Evolutionary conservation across 2,329 filamentous ascomycete species (phyloP).

Genomic region (Lizonia empirigonia): DNA sequence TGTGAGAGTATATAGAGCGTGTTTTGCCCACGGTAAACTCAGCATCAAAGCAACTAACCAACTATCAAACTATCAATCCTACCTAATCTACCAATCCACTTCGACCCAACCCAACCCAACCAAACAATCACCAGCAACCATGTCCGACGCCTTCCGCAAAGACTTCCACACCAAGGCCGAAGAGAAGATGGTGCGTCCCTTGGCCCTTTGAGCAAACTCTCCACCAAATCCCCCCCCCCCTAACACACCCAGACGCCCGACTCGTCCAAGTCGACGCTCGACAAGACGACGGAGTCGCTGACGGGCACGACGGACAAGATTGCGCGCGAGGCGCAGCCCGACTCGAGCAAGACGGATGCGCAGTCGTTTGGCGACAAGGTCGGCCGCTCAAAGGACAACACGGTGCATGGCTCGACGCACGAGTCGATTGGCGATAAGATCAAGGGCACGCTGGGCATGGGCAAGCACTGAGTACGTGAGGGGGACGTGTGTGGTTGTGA

Average conservation of each 20-base stretch:
- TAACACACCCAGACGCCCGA: constrained; percentile 57
- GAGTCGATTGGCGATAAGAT: constrained; percentile 54
- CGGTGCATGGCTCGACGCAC: constrained; percentile 46
- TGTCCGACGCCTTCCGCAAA: constrained; percentile 68
- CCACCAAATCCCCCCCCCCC: neutral
- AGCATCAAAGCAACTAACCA: constrained; percentile 25
- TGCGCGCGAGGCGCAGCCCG: constrained; percentile 48
- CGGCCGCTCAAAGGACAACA: constrained; percentile 47
- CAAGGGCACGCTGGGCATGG: constrained; percentile 55
- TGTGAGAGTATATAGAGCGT: constrained; percentile 29
- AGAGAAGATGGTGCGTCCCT: constrained; percentile 50
- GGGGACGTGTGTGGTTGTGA: constrained; percentile 8
- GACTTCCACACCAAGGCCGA: constrained; percentile 62
- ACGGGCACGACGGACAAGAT: constrained; percentile 63
- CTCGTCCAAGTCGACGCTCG: constrained; percentile 64
- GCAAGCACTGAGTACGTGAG: constrained; percentile 45
- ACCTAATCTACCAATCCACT: constrained; percentile 34
- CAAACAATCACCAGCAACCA: constrained; percentile 51
- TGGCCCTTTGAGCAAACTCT: too few species aligned
- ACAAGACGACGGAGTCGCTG: constrained; percentile 63
- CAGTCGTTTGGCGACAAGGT: constrained; percentile 56
- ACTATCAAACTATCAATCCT: constrained; percentile 25
- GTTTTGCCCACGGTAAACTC: constrained; percentile 1
- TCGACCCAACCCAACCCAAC: constrained; percentile 33
- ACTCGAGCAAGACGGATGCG: constrained; percentile 59